These are phyloP conservation scores for Potentilla sterilis DNA, from an alignment of 306 rosid species.

Conservation along the genomic window DNA sequence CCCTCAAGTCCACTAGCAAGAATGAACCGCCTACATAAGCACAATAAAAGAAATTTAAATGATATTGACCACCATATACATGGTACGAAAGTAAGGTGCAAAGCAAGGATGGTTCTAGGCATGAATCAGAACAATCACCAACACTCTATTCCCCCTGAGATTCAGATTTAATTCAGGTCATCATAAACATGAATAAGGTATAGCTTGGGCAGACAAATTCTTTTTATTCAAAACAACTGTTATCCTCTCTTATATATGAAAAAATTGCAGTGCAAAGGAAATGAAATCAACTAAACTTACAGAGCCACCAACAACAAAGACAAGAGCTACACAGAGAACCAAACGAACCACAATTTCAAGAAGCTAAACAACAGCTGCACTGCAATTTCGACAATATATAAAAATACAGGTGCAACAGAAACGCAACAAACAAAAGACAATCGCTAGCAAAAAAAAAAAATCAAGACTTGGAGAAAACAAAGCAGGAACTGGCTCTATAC, in stretches of 20 bases:
- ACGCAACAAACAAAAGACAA: background rate
- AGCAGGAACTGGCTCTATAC: no score
- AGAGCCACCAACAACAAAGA: background rate
- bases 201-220: background rate
- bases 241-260: background rate
- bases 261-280: background rate
- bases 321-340: background rate
- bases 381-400: background rate
- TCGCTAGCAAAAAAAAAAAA: background rate
- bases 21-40: slow-evolving; percentile 66
- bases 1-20: slow-evolving; percentile 94
- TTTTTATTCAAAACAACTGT: background rate
- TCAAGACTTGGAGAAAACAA: background rate
- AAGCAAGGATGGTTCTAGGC: background rate
- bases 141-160: background rate
- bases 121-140: background rate
- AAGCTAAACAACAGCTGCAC: background rate
- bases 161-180: background rate
- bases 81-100: background rate
- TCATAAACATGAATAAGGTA: background rate
- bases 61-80: background rate
- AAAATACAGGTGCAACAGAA: background rate
- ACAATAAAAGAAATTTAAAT: slow-evolving; percentile 12
- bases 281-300: background rate
- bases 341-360: background rate